These are phyloP conservation scores for Immersiella caudata DNA, from an alignment of 495 filamentous ascomycete species.

Conservation along the genomic window DNA sequence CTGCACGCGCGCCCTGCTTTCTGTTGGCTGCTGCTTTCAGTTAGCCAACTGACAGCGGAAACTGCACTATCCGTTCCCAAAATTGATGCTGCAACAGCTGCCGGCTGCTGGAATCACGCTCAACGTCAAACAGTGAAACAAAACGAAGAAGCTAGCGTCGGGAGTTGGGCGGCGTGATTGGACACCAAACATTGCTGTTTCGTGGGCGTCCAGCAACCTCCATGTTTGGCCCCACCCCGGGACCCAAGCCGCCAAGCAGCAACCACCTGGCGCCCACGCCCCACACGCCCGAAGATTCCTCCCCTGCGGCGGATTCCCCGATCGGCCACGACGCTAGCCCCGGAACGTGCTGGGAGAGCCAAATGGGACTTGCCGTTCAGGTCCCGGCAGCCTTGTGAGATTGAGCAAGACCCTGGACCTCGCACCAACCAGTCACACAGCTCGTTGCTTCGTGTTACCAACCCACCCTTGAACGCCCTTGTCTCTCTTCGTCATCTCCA, in stretches of 20 bases:
- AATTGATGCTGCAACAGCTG: not conserved
- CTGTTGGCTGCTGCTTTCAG: not conserved
- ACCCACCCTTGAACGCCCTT: not conserved
- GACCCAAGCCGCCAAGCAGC: not conserved
- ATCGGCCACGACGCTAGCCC: not conserved
- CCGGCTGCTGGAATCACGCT: not conserved
- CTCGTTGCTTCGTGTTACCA: not conserved
- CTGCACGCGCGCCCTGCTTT: too few relatives aligned
- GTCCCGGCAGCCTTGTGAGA: constrained; percentile 1
- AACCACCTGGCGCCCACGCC: not conserved
- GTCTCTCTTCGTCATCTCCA: not conserved
- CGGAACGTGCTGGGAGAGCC: not conserved
- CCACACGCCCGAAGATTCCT: not conserved
- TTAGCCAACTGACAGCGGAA: not conserved
- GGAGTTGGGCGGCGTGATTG: not conserved
- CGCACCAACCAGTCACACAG: not conserved
- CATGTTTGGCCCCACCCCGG: not conserved
- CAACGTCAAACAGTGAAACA: not conserved
- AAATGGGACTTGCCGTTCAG: not conserved
- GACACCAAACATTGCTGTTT: not conserved
- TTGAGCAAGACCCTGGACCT: not conserved
- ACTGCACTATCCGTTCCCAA: not conserved
- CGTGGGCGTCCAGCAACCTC: not conserved
- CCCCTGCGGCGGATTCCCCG: not conserved
- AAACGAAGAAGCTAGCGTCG: not conserved